A percentile compares a stretch with the other conserved stretches of the same genome.
Evolutionary conservation across 441 rosid genomes (phyloP).

Genomic region (Mallotus japonicus): DNA sequence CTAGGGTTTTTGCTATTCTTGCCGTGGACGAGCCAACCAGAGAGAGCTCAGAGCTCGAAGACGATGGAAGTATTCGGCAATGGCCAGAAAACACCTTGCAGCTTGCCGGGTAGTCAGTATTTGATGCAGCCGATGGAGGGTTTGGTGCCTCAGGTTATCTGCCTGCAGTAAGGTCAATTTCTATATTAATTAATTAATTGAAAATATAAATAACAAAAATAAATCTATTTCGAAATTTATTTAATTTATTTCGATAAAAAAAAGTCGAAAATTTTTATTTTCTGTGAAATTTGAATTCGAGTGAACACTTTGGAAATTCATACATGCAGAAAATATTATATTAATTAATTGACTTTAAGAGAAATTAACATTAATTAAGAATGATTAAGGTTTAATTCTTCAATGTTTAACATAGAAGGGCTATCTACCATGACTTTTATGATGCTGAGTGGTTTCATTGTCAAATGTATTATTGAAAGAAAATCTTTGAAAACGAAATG

Average conservation of each 20-base stretch:
- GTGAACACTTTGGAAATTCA: no score
- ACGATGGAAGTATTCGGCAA: conserved; percentile 86
- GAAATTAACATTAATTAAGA: background rate
- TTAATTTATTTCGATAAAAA: no score
- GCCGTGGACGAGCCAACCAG: conserved; percentile 88
- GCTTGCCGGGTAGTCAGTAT: conserved; percentile 77
- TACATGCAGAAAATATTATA: background rate
- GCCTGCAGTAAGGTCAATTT: conserved; percentile 61
- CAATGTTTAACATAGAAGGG: conserved; percentile 2
- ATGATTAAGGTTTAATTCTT: background rate
- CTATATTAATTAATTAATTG: background rate
- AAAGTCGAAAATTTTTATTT: no score
- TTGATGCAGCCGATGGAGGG: conserved; percentile 66
- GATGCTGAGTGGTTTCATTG: conserved; percentile 11
- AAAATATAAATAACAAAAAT: no score
- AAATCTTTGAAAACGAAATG: conserved; percentile 12
- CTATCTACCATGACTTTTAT: conserved; percentile 33
- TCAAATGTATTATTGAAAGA: conserved; percentile 24
- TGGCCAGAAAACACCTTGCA: conserved; percentile 75
- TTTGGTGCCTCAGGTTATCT: conserved; percentile 87
- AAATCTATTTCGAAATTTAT: no score
- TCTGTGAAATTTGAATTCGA: no score
- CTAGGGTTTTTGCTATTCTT: conserved; percentile 47
- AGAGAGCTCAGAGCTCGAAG: conserved; percentile 92
- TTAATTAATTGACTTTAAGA: conserved; percentile 23